Evolutionary conservation across 441 rosid species (phyloP).

Genomic region (Syzygium malaccense): DNA sequence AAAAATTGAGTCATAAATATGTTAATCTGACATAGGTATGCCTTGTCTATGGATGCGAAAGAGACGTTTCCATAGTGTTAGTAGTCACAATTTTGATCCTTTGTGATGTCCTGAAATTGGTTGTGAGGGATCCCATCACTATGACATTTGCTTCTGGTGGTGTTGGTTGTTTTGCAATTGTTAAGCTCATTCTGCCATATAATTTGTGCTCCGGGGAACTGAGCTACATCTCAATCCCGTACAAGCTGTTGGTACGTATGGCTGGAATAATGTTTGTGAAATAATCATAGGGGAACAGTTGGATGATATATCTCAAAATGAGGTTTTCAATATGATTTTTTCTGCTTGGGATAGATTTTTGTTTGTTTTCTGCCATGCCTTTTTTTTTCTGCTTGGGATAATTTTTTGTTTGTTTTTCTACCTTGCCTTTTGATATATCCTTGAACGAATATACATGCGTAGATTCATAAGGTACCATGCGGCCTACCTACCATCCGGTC

Average conservation of each 20-base stretch:
- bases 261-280: slow-evolving; percentile 90
- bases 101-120: background rate
- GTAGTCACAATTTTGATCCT: background rate
- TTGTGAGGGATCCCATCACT: background rate
- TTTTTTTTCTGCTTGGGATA: too few species aligned
- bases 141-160: background rate
- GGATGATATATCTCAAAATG: slow-evolving; percentile 96
- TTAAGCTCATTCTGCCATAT: slow-evolving; percentile 1
- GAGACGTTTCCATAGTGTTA: background rate
- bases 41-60: background rate
- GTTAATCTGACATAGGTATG: background rate
- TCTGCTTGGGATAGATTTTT: background rate
- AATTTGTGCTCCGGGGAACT: slow-evolving; percentile 64
- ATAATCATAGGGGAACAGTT: slow-evolving; percentile 92
- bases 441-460: background rate
- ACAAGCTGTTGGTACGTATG: slow-evolving; percentile 81
- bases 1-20: background rate
- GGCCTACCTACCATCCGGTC: slow-evolving; percentile 87
- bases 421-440: background rate
- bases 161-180: background rate
- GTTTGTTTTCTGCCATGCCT: background rate
- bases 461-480: slow-evolving; percentile 71
- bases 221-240: slow-evolving; percentile 94
- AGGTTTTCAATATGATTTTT: slow-evolving; percentile 37
- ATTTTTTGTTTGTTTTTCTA: background rate